Base-by-base conservation (phyloP, 2,329 filamentous ascomycete genomes). In the Penicillium italicum region DNA sequence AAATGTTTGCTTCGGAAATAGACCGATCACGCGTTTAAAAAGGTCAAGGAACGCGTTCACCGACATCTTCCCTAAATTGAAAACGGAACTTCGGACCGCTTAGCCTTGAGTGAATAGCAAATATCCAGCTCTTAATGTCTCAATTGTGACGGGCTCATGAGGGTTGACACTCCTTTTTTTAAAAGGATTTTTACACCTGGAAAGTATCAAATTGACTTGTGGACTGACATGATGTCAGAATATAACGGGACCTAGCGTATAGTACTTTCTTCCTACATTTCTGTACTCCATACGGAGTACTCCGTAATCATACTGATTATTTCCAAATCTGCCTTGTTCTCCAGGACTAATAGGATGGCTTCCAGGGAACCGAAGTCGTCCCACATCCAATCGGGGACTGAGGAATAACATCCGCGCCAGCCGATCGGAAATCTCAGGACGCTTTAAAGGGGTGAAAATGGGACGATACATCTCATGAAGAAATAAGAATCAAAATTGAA, bases 321-420 rank as follows among this genome's bases (percentile, higher is more conserved):
- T n/a, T 53, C 50, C 50, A 47, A 26, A 52, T 47, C 24, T 24
- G 14, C 10, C 36, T 31, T 31, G 22, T 36, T 5, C 14, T 11
- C 20, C n/a, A 12, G 40, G 40, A 24, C 61, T 59, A 62, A 65
- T 64, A 57, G 63, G 63, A 64, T 59, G 30, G 3, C 57, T 64
- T 58, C 62, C 62, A 61, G 58, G 38, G 26, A 36, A 45, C 56
- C 44, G 42, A 53, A 22, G 28, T 40, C 31, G 33, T 28, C 57
- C 57, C 46, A 55, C 51, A 57, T 56, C 53, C 63, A 65, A 64
- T 63, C 63, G 63, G 63, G 62, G 62, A 20, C n/a, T 42, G 46
- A 6, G 18, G 49, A 24, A 20, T n/a, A 18, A 22, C 56, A 56
- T 65, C 63, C 63, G 63, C 57, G 53, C 61, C 62, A 62, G 42